These are phyloP conservation scores for Peronospora belbahrii DNA, from an alignment of 352 stramenopile genomes.

Conservation along the genomic window DNA sequence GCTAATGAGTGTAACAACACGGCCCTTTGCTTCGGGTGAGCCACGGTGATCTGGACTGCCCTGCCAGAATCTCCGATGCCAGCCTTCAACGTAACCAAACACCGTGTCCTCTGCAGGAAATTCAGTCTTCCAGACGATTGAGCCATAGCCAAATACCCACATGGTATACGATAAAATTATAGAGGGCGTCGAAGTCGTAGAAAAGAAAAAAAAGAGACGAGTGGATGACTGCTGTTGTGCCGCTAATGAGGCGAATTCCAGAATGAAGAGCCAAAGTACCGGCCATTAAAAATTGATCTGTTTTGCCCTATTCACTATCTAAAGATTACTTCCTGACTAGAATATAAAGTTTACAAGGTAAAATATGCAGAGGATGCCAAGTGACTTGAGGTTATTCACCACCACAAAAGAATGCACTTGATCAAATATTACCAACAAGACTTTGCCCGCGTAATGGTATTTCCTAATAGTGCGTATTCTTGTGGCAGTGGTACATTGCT, in stretches of 20 bases:
- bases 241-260: conserved; percentile 19
- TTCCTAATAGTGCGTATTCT: too few relatives aligned
- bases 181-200: too few relatives aligned
- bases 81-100: conserved; percentile 78
- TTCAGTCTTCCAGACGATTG: conserved; percentile 73
- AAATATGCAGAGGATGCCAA: too few relatives aligned
- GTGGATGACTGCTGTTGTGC: conserved; percentile 2
- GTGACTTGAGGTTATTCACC: too few relatives aligned
- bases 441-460: too few relatives aligned
- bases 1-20: conserved; percentile 84
- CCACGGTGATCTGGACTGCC: conserved; percentile 83
- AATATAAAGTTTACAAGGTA: background rate
- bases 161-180: too few relatives aligned
- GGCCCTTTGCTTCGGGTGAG: conserved; percentile 59
- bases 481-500: background rate
- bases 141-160: conserved; percentile 85
- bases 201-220: too few relatives aligned
- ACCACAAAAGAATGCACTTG: too few relatives aligned
- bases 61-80: conserved; percentile 86
- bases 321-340: conserved; percentile 3
- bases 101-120: conserved; percentile 58
- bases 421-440: too few relatives aligned
- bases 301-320: conserved; percentile 8
- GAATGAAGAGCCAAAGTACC: background rate
- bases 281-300: background rate